Conservation (phyloP, 345 rosid genomes). For the Lumnitzera racemosa region DNA sequence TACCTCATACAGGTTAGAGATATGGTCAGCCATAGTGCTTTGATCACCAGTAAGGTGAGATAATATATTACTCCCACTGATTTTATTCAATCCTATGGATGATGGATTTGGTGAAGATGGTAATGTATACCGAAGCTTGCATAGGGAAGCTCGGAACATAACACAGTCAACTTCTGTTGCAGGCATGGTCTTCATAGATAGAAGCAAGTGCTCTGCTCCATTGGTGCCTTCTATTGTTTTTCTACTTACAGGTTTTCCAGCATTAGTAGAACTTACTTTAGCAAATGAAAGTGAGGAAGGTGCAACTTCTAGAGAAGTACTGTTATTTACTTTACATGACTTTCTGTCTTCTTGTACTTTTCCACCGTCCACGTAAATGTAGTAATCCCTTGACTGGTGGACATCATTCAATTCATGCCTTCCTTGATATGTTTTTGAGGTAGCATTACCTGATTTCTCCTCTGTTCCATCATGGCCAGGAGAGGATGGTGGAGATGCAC, state of each 20-base stretch:
- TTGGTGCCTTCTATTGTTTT: conserved; percentile 39
- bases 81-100: conserved; percentile 52
- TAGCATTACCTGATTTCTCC: conserved; percentile 44
- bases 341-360: conserved; percentile 42
- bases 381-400: conserved; percentile 41
- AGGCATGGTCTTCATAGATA: conserved; percentile 56
- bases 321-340: conserved; percentile 25
- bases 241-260: conserved; percentile 42
- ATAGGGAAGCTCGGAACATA: conserved; percentile 86
- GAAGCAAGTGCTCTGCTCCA: conserved; percentile 44
- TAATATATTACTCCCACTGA: conserved; percentile 43
- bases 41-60: conserved; percentile 72
- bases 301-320: conserved; percentile 36
- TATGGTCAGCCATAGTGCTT: conserved; percentile 64
- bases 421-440: conserved; percentile 38
- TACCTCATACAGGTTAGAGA: conserved; percentile 63
- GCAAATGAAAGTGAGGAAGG: conserved; percentile 37
- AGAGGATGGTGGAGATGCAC: conserved; percentile 77
- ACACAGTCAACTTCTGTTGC: conserved; percentile 87
- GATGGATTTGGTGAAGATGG: conserved; percentile 36
- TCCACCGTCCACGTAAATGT: conserved; percentile 60
- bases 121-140: conserved; percentile 71
- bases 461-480: conserved; percentile 50
- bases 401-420: conserved; percentile 29
- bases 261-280: conserved; percentile 43